Percentiles rank a stretch among this genome's conserved stretches.
phyloP scores from a whole-genome alignment of 768 basidiomycete genomes.

The Cystoderma amianthinum region DNA sequence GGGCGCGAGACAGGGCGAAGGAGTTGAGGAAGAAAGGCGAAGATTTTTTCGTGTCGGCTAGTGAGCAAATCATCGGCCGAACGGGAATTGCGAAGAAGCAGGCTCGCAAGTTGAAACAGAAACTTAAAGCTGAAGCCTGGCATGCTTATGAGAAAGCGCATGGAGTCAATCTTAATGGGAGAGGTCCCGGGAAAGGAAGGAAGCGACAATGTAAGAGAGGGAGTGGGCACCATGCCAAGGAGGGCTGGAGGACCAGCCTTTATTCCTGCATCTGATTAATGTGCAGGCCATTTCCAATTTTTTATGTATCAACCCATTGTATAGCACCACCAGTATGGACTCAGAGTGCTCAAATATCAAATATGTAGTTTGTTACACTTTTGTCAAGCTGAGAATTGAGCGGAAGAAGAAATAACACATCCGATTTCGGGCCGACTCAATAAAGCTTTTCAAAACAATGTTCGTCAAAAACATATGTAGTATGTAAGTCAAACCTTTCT shows the following conservation, averaged over 20 bases:
- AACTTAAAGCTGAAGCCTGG: constrained; percentile 22
- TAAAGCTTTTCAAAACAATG: too few species aligned
- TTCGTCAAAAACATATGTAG: too few species aligned
- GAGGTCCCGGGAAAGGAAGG: background rate
- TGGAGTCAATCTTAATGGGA: constrained; percentile 16
- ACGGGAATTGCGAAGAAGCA: constrained; percentile 35
- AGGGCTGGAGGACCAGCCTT: constrained; percentile 1
- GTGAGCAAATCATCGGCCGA: constrained; percentile 30
- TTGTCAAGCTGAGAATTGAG: too few species aligned
- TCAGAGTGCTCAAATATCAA: too few species aligned
- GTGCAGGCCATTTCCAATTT: too few species aligned
- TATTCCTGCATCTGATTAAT: too few species aligned
- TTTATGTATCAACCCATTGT: too few species aligned
- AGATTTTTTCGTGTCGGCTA: constrained; percentile 35
- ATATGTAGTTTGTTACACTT: too few species aligned
- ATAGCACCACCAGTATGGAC: too few species aligned
- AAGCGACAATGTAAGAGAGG: constrained; percentile 4
- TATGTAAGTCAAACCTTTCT: too few species aligned
- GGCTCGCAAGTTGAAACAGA: constrained; percentile 33
- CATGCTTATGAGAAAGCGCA: constrained; percentile 22
- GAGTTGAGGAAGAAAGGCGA: constrained; percentile 43
- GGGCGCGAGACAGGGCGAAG: constrained; percentile 45
- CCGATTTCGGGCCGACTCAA: too few species aligned
- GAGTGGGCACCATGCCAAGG: constrained; percentile 5
- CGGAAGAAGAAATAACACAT: too few species aligned